Base-by-base conservation (phyloP, 2,329 filamentous ascomycete genomes). In the Neoscytalidium dimidiatum region DNA sequence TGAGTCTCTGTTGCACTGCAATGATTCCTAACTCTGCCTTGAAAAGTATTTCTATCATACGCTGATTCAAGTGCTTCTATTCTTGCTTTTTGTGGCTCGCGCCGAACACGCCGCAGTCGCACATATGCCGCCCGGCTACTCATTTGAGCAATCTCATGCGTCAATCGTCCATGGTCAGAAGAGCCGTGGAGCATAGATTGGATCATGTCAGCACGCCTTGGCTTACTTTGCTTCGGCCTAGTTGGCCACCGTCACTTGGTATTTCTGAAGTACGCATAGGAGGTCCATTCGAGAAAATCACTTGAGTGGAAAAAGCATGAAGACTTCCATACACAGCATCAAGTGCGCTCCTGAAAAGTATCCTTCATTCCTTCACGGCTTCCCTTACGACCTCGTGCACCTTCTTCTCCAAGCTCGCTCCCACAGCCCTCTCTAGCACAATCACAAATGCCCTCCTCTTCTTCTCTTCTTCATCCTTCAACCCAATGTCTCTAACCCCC, bases 371-470 rank as follows among this genome's bases (percentile, higher is more conserved):
- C 23, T 63, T 53, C n/a, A 8, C 67, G 41, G 72, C 74, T 51
- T 70, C 69, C 44, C 67, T 67, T 8, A 75, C 14, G 9, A 76
- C 53, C 1, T 67, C 68, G 19, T 75, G 71, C n/a, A 67, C 65
- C 66, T 77, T 80, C 4, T 74, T 73, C 67, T 80, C 78, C 35
- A 80, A 64, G 57, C 78, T 74, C 17, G 75, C 74, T 4, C 74
- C 76, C 2, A 77, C 71, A 1, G 74, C 77, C 46, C 78, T 68
- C 68, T 80, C 78, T 14, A 80, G 69, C 8, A 79, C 66, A 2
- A 76, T 65, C 1, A 80, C 78, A 69, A 81, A 80, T 9, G 73
- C 78, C 29, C 76, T 70, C 33, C 77, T 71, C 67, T 78, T 77
- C 67, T 72, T 72, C 56, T 72, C 71, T 5, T 67, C 72, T 26